phyloP scores from a whole-genome alignment of 768 basidiomycete genomes.

The Pleurotus pulmonarius region DNA sequence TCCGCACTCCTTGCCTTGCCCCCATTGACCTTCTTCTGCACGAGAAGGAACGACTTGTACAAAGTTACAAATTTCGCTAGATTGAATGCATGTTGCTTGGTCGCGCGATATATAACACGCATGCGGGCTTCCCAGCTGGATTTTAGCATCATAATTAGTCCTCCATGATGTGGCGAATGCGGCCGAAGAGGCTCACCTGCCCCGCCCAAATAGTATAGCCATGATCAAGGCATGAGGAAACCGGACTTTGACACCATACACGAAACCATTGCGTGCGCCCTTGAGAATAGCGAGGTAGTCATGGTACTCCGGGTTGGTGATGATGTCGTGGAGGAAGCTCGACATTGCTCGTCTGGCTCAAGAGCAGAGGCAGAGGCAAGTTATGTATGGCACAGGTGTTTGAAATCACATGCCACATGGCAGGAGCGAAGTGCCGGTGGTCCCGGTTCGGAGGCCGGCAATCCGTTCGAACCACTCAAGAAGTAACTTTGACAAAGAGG shows the following conservation, averaged over 20 bases:
- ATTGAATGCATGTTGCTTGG: slow-evolving; percentile 87
- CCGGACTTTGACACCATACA: slow-evolving; percentile 87
- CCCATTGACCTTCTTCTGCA: slow-evolving; percentile 78
- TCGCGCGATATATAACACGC: slow-evolving; percentile 72
- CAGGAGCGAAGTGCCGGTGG: background rate
- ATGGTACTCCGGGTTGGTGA: slow-evolving; percentile 74
- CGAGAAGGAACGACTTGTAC: slow-evolving; percentile 82
- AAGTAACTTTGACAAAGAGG: background rate
- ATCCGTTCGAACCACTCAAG: background rate
- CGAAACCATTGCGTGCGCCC: slow-evolving; percentile 87
- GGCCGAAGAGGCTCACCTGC: slow-evolving; percentile 60
- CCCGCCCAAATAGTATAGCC: slow-evolving; percentile 90
- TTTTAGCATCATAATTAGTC: background rate
- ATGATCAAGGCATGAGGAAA: slow-evolving; percentile 97
- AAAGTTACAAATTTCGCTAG: slow-evolving; percentile 92
- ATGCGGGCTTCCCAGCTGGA: slow-evolving; percentile 69
- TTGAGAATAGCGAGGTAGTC: slow-evolving; percentile 92
- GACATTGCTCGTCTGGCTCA: slow-evolving; percentile 9
- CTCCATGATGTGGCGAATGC: too few species aligned
- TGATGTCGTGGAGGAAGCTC: slow-evolving; percentile 37
- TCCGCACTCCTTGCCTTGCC: slow-evolving; percentile 82
- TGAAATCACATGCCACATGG: slow-evolving; percentile 13
- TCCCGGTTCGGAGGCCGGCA: background rate
- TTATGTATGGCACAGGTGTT: background rate
- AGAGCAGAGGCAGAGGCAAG: background rate